Evolutionary conservation across 2,329 filamentous ascomycete species (phyloP).

Genomic region (Epichloe glyceriae): DNA sequence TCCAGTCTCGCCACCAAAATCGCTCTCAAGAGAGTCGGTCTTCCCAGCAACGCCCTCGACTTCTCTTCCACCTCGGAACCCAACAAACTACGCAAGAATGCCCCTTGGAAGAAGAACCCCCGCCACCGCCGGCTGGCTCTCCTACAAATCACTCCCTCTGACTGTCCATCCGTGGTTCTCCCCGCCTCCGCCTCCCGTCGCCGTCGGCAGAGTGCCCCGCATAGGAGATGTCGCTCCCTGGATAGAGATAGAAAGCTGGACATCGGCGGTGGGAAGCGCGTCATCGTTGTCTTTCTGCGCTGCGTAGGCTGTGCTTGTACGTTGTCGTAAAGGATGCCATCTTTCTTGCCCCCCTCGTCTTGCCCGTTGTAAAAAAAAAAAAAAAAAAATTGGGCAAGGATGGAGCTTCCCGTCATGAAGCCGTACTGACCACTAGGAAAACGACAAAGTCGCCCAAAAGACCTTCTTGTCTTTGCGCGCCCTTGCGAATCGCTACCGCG

Average conservation of each 20-base stretch:
- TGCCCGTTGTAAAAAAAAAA: no score
- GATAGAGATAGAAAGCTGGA: constrained; percentile 32
- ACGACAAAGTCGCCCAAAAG: constrained; percentile 36
- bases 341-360: no score
- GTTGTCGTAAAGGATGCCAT: constrained; percentile 8
- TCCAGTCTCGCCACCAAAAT: constrained; percentile 43
- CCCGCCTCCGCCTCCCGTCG: constrained; percentile 36
- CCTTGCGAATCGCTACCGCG: constrained; percentile 37
- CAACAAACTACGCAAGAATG: constrained; percentile 22
- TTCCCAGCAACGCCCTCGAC: constrained; percentile 37
- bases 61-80: constrained; percentile 17
- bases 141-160: constrained; percentile 34
- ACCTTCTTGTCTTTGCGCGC: constrained; percentile 43
- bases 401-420: no score
- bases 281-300: constrained; percentile 38
- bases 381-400: no score
- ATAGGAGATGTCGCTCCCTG: constrained; percentile 33
- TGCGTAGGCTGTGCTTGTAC: constrained; percentile 44
- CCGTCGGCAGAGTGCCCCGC: constrained; percentile 30
- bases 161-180: constrained; percentile 41
- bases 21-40: constrained; percentile 42
- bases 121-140: constrained; percentile 33
- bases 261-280: constrained; percentile 29
- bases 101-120: constrained; percentile 18
- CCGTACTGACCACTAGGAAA: no score